Conservation (phyloP, 768 basidiomycete species). For the Auricularia sp. region DNA sequence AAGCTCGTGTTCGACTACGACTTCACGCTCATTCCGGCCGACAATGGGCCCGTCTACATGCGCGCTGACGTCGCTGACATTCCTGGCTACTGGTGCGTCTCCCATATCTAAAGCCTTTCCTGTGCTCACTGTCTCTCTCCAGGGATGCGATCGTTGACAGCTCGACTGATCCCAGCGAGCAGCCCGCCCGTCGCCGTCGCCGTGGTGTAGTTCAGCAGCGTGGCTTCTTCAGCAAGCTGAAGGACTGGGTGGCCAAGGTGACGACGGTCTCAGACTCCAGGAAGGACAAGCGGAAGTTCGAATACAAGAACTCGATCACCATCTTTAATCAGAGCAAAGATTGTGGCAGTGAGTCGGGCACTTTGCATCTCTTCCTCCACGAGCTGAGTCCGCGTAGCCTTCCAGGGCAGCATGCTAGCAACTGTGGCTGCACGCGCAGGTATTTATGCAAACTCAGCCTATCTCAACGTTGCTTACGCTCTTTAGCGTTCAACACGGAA, state of each 20-base stretch:
- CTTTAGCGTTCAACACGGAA: not conserved
- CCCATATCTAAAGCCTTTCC: not conserved
- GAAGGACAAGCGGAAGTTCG: not conserved
- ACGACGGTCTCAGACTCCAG: not conserved
- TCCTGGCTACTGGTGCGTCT: not conserved
- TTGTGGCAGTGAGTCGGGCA: not conserved
- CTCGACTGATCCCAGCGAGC: too few relatives aligned
- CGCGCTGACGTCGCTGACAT: not conserved
- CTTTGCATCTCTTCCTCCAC: too few relatives aligned
- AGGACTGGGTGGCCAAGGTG: not conserved
- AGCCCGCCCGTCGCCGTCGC: too few relatives aligned
- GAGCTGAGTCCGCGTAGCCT: too few relatives aligned
- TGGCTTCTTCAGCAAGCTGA: not conserved
- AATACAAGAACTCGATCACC: not conserved
- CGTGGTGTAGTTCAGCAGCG: too few relatives aligned
- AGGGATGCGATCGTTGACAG: not conserved
- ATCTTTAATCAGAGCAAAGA: not conserved
- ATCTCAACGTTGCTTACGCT: not conserved
- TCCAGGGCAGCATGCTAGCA: too few relatives aligned
- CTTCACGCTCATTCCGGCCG: slow-evolving; percentile 3
- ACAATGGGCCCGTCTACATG: slow-evolving; percentile 4
- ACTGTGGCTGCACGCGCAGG: not conserved
- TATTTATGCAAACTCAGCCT: not conserved
- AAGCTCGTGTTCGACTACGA: slow-evolving; percentile 5
- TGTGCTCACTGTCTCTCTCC: not conserved